Percentiles rank a stretch among this genome's conserved stretches.
Evolutionary conservation across 768 basidiomycete genomes (phyloP).

Genomic region (Pisolithus orientalis): DNA sequence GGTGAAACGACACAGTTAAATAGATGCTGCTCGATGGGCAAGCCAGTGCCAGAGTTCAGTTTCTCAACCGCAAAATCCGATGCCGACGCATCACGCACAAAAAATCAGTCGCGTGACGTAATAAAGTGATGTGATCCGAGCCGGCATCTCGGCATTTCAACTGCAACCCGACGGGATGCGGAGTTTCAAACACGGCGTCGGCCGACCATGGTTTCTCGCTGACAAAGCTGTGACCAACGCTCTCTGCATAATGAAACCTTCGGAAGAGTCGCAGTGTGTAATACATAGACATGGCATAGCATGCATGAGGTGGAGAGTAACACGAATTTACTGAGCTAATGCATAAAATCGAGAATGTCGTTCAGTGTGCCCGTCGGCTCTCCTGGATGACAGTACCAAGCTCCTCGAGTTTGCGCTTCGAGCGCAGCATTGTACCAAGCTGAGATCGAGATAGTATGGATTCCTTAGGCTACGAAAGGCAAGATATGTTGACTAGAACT

Average conservation of each 20-base stretch:
- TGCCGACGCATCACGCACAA: conserved; percentile 8
- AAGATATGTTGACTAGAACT: conserved; percentile 25
- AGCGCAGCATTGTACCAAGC: conserved; percentile 97
- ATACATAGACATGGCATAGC: not conserved
- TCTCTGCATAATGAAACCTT: not conserved
- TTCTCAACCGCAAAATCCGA: not conserved
- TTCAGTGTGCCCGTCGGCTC: conserved; percentile 70
- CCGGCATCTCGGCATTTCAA: conserved; percentile 19
- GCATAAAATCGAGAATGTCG: not conserved
- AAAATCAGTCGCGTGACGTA: conserved; percentile 20
- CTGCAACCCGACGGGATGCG: not conserved
- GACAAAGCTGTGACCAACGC: not conserved
- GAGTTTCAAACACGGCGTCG: not conserved
- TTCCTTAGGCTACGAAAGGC: not conserved
- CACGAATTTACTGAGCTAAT: not conserved
- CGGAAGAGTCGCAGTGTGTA: conserved; percentile 8
- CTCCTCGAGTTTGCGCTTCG: conserved; percentile 99
- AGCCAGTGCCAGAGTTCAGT: not conserved
- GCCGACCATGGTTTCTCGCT: not conserved
- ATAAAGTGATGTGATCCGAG: not conserved
- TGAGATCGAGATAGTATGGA: conserved; percentile 24
- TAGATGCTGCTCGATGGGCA: not conserved
- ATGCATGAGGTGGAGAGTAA: not conserved
- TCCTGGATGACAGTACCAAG: conserved; percentile 87
- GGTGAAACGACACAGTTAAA: not conserved